Conservation (phyloP, 768 basidiomycete genomes). For the Omphalotus guepiniiformis region DNA sequence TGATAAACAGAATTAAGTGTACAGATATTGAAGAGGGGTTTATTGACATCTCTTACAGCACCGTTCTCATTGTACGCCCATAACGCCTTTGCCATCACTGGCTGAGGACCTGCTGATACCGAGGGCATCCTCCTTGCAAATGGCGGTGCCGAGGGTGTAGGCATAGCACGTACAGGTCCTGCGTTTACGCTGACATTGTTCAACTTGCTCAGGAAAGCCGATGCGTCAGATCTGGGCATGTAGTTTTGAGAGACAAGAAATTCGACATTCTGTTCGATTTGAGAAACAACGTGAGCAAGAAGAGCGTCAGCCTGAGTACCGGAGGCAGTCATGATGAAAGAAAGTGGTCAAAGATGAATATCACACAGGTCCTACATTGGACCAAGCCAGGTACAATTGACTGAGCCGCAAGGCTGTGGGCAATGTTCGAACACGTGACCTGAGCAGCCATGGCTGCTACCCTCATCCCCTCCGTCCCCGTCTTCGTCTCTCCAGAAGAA, state of each 20-base stretch:
- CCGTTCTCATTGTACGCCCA: conserved; percentile 67
- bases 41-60: no score
- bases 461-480: conserved; percentile 37
- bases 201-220: conserved; percentile 43
- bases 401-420: no score
- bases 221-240: conserved; percentile 42
- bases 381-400: no score
- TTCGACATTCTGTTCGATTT: conserved; percentile 51
- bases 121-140: conserved; percentile 7
- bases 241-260: conserved; percentile 49
- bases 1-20: neutral
- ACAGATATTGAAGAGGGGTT: neutral
- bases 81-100: conserved; percentile 45
- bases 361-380: no score
- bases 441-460: conserved; percentile 23
- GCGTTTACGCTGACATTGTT: conserved; percentile 16
- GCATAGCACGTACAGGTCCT: neutral
- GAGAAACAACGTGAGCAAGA: conserved; percentile 49
- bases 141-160: conserved; percentile 7
- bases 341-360: conserved; percentile 26
- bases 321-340: neutral
- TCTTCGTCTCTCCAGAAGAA: conserved; percentile 57
- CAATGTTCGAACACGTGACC: no score
- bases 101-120: conserved; percentile 18
- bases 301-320: conserved; percentile 31